Evolutionary conservation across 805 yeast genomes (phyloP).

Genomic region (Clavispora fructus): DNA sequence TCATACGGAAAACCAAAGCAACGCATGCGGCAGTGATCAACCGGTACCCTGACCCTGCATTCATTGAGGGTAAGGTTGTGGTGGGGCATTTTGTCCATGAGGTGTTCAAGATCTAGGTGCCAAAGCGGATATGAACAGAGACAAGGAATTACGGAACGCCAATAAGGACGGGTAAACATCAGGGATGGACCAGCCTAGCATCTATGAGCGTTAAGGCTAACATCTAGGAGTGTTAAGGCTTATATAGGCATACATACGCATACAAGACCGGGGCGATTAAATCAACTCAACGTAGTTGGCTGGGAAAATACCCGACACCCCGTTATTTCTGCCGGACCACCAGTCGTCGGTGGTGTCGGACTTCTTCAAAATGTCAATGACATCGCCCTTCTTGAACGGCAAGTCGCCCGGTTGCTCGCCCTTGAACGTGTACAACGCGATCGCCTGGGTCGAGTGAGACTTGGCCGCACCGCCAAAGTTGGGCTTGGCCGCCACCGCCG

Average conservation of each 20-base stretch:
- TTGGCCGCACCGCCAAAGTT: conserved; percentile 33
- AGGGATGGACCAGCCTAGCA: too few relatives aligned
- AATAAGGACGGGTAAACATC: too few relatives aligned
- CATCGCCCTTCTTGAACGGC: conserved; percentile 91
- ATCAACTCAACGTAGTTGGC: conserved; percentile 91
- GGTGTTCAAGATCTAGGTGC: conserved; percentile 15
- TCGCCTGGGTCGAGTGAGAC: conserved; percentile 65
- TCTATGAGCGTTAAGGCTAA: too few relatives aligned
- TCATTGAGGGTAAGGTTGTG: conserved; percentile 66
- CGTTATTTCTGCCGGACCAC: conserved; percentile 95
- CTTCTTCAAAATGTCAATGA: conserved; percentile 78
- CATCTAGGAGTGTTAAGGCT: not conserved
- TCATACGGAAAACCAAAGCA: conserved; percentile 54
- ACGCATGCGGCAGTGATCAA: conserved; percentile 83
- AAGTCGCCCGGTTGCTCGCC: conserved; percentile 95
- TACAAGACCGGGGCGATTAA: conserved; percentile 14
- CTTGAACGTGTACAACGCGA: conserved; percentile 81
- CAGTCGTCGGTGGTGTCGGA: conserved; percentile 90
- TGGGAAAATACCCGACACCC: conserved; percentile 89
- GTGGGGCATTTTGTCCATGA: conserved; percentile 57
- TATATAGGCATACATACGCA: not conserved
- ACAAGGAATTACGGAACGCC: not conserved
- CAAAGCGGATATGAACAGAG: not conserved
- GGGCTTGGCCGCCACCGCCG: conserved; percentile 35
- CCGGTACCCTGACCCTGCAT: conserved; percentile 45